A percentile compares a stretch with the other conserved stretches of the same genome.
Evolutionary conservation across 148 eudicot genomes (phyloP).

Genomic region (Drosera capensis): DNA sequence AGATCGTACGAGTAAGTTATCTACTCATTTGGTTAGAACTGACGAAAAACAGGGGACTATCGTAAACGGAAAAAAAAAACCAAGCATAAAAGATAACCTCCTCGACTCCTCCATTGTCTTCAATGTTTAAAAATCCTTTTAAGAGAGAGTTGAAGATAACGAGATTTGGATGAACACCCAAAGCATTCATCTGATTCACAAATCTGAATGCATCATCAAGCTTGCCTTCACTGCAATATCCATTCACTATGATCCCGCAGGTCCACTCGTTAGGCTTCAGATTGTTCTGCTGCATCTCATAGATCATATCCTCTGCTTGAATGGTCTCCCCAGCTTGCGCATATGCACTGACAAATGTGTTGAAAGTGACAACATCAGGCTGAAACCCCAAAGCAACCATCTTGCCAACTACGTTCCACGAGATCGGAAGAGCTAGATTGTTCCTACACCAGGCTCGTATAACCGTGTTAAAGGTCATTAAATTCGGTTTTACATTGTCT

Average conservation of each 20-base stretch:
- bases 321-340: conserved; percentile 49
- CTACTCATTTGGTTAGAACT: no score
- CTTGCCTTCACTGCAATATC: conserved; percentile 70
- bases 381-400: conserved; percentile 62
- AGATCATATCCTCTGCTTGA: conserved; percentile 66
- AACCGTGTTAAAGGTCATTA: conserved; percentile 65
- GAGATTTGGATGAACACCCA: conserved; percentile 56
- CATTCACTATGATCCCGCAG: conserved; percentile 71
- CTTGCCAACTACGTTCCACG: conserved; percentile 63
- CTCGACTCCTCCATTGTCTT: conserved; percentile 72
- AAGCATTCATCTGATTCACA: conserved; percentile 69
- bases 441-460: conserved; percentile 71
- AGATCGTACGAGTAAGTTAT: no score
- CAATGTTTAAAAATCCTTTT: conserved; percentile 61
- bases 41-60: neutral
- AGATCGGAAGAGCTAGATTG: conserved; percentile 45
- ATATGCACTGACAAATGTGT: conserved; percentile 68
- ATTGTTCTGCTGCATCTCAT: conserved; percentile 50
- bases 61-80: neutral
- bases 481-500: conserved; percentile 66
- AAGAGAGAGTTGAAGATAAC: conserved; percentile 70
- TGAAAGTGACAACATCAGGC: conserved; percentile 81
- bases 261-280: conserved; percentile 65
- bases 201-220: conserved; percentile 74
- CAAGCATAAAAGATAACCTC: conserved; percentile 30